A percentile compares a stretch with the other conserved stretches of the same genome.
These are phyloP conservation scores for Colletotrichum neosansevieriae DNA, from an alignment of 2,329 filamentous ascomycete species.

Conservation along the genomic window DNA sequence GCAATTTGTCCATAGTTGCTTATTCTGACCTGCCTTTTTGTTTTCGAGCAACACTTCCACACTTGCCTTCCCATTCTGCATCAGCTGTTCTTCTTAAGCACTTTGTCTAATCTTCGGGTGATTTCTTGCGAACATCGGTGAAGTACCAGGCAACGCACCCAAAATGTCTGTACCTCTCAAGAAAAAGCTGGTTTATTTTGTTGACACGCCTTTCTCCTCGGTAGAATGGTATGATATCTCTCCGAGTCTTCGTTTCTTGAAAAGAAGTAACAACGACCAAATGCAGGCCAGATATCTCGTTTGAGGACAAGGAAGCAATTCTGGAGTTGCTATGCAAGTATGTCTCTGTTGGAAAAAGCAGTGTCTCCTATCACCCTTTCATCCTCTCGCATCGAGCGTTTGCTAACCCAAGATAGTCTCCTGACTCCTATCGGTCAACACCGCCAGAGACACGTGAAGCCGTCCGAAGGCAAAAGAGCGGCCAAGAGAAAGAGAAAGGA, in stretches of 20 bases:
- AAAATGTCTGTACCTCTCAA: constrained; percentile 13
- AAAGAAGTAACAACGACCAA: not conserved
- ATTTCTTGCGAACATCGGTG: too few species aligned
- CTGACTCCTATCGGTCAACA: constrained; percentile 73
- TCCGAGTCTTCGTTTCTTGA: constrained; percentile 9
- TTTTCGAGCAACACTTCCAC: too few species aligned
- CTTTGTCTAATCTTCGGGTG: too few species aligned
- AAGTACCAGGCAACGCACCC: not conserved
- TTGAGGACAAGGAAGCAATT: constrained; percentile 72
- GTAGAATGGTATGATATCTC: constrained; percentile 65
- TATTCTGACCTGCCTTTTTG: too few species aligned
- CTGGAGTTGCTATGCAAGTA: constrained; percentile 77
- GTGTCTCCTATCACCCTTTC: not conserved
- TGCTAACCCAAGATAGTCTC: constrained; percentile 58
- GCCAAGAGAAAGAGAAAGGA: constrained; percentile 64
- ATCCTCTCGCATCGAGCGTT: not conserved
- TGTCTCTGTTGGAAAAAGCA: constrained; percentile 8
- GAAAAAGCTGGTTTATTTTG: constrained; percentile 72
- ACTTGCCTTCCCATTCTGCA: too few species aligned
- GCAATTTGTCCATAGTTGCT: too few species aligned
- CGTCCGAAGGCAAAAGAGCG: constrained; percentile 72
- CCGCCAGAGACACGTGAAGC: constrained; percentile 63
- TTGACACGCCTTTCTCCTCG: constrained; percentile 74
- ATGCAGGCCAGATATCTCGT: constrained; percentile 69
- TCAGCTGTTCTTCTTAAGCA: too few species aligned